Evolutionary conservation across 176 grass and related monocot species (phyloP), one percentile per base, ranked within the genome.

Genomic region (Eragrostis curvula): DNA sequence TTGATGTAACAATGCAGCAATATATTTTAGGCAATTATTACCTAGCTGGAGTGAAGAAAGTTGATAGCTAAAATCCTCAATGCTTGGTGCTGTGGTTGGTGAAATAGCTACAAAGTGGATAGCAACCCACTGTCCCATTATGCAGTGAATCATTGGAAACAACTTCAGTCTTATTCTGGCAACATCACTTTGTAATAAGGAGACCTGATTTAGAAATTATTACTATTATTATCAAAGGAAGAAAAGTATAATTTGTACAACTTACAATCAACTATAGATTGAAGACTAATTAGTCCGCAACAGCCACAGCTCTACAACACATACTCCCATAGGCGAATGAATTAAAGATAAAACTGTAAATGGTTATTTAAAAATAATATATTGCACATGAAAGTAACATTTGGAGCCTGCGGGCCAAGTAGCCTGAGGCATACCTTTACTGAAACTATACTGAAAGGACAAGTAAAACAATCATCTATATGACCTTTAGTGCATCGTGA

Each of bases 21-120:
- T 69, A 70, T 76, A 24, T 40, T 85, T 75, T 70, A 76, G 21
- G 55, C 51, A 76, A 77, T 56, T 64, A 57, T 81, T 86, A 98
- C 96, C 96, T 84, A 98, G 88, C 76, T 93, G 84, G 28, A 98
- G 88, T 25, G 89, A 98, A 68, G 96, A 95, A 79, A 98, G 92
- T 51, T 88, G 92, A 82, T 91, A 98, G 71, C 92, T 95, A 66
- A 95, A 98, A 84, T 98, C 92, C 29, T 95, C 90, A 74, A 91
- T 73, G 17, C 89, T 85, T 71, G 86, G 86, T 77, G 84, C 79
- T 27, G 71, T 88, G 44, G 92, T 95, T 75, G 96, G 86, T 68
- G 92, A 91, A 63, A 73, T 86, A 86, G 86, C 88, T 84, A 89
- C 61, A 88, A 95, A 98, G 87, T 91, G 92, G 78, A 95, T 85